These are phyloP conservation scores for Aspergillus transmontanensis DNA, from an alignment of 2,329 filamentous ascomycete species.

Conservation along the genomic window DNA sequence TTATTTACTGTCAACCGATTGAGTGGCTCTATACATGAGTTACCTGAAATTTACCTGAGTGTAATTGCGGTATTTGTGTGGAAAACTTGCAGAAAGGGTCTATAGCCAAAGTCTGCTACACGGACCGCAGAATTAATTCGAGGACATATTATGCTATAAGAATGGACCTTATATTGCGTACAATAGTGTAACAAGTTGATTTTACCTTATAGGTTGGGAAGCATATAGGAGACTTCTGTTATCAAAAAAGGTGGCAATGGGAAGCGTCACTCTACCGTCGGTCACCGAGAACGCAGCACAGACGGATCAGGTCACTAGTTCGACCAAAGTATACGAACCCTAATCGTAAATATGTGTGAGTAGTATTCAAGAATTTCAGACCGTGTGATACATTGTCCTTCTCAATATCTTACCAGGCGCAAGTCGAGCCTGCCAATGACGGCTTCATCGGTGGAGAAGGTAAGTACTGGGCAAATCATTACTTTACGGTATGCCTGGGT, in stretches of 20 bases:
- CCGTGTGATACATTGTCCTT: not conserved
- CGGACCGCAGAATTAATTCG: not conserved
- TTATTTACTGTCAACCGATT: fast-evolving
- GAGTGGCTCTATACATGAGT: not conserved
- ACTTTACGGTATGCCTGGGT: too few relatives aligned
- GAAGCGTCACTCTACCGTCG: not conserved
- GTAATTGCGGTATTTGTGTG: not conserved
- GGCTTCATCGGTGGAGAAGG: not conserved
- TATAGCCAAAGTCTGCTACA: not conserved
- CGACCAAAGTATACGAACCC: too few relatives aligned
- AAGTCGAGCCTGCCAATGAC: not conserved
- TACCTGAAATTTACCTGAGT: not conserved
- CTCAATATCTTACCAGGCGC: not conserved
- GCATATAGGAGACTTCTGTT: not conserved
- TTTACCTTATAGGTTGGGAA: not conserved
- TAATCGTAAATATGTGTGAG: too few relatives aligned
- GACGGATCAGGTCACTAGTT: not conserved
- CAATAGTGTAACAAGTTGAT: not conserved
- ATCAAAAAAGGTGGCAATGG: not conserved
- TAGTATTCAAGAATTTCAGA: not conserved
- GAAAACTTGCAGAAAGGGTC: not conserved
- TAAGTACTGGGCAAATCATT: not conserved
- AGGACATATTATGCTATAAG: not conserved
- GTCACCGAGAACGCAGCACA: not conserved
- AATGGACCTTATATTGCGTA: not conserved